Conservation (phyloP, 1,284 basidiomycete species). For the Entoloma clypeatum region DNA sequence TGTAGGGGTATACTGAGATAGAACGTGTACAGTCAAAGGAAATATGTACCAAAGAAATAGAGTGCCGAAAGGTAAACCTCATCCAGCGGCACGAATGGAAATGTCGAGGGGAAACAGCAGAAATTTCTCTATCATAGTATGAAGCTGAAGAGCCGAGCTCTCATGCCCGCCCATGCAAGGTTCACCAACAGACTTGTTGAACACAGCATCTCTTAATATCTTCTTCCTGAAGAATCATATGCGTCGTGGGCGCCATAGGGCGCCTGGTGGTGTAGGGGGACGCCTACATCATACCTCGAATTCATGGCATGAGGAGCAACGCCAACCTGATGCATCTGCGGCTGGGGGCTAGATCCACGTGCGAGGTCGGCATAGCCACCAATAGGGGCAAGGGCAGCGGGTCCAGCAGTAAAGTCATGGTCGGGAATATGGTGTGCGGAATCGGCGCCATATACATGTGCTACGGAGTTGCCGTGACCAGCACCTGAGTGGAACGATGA, state of each 20-base stretch:
- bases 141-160: slow-evolving; percentile 8
- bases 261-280: slow-evolving; percentile 59
- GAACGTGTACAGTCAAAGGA: slow-evolving; percentile 5
- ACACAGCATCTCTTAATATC: slow-evolving; percentile 11
- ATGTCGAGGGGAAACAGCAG: slow-evolving; percentile 18
- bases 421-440: slow-evolving; percentile 46
- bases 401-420: slow-evolving; percentile 80
- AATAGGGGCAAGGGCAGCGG: slow-evolving; percentile 53
- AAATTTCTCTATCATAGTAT: too few species aligned
- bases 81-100: slow-evolving; percentile 28
- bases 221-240: slow-evolving; percentile 27
- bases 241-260: slow-evolving; percentile 36
- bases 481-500: slow-evolving; percentile 68
- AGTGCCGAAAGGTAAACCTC: slow-evolving; percentile 22
- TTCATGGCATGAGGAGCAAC: slow-evolving; percentile 42
- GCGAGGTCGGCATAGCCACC: slow-evolving; percentile 78
- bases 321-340: slow-evolving; percentile 57
- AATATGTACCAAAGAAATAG: slow-evolving; percentile 12
- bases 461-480: slow-evolving; percentile 36
- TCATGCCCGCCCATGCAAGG: background rate
- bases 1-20: slow-evolving; percentile 13
- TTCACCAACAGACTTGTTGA: background rate
- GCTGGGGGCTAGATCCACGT: slow-evolving; percentile 60
- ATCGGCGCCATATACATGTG: slow-evolving; percentile 22
- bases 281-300: slow-evolving; percentile 47